Conservation (phyloP, 108 stramenopile species). For the Nitzschia palea region DNA sequence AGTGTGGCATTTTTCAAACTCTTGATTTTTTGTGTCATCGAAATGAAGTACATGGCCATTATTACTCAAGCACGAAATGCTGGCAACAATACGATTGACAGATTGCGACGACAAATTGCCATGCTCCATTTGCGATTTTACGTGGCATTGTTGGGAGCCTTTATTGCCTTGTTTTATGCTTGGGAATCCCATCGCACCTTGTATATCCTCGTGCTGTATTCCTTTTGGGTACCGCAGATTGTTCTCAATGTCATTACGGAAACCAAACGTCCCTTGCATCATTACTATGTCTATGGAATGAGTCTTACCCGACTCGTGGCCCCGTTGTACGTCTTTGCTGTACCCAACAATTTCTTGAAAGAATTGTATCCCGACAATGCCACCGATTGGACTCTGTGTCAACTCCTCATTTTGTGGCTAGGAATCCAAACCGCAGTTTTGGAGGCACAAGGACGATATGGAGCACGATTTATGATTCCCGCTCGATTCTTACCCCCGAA, state of each 20-base stretch:
- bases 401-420: slow-evolving; percentile 84
- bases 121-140: slow-evolving; percentile 90
- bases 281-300: slow-evolving; percentile 87
- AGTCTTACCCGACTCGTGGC: slow-evolving; percentile 79
- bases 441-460: slow-evolving; percentile 74
- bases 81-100: slow-evolving; percentile 59
- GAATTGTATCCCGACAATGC: slow-evolving; percentile 78
- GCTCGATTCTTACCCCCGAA: slow-evolving; percentile 88
- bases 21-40: slow-evolving; percentile 92
- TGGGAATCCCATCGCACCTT: slow-evolving; percentile 40
- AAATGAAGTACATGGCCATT: slow-evolving; percentile 92
- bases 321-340: slow-evolving; percentile 92
- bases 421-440: slow-evolving; percentile 81
- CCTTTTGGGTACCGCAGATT: slow-evolving; percentile 98
- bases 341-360: slow-evolving; percentile 83
- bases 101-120: slow-evolving; percentile 70
- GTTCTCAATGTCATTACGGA: slow-evolving; percentile 81
- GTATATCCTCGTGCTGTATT: slow-evolving; percentile 78
- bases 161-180: slow-evolving; percentile 70
- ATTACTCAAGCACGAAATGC: slow-evolving; percentile 83
- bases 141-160: slow-evolving; percentile 62
- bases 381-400: slow-evolving; percentile 54
- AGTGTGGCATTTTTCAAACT: slow-evolving; percentile 95
- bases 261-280: slow-evolving; percentile 80
- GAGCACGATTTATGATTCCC: slow-evolving; percentile 94